Conservation (phyloP, 169 alveolate genomes). For the Cryptosporidium muris region DNA sequence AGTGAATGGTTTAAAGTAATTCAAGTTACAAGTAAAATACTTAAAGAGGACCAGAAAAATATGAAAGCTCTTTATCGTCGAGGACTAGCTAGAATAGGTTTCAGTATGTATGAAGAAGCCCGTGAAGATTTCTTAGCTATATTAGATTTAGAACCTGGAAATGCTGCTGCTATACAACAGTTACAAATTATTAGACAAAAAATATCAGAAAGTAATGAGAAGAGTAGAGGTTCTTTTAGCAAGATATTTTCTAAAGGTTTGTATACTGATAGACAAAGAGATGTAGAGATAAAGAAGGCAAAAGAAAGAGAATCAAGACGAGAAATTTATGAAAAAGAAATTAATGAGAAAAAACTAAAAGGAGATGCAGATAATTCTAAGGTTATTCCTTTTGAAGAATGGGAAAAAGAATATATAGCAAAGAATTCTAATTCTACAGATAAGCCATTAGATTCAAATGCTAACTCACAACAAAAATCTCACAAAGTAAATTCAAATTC, state of each 20-base stretch:
- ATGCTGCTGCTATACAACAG: slow-evolving; percentile 74
- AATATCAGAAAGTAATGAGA: slow-evolving; percentile 73
- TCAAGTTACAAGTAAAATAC: slow-evolving; percentile 71
- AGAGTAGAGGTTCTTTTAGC: slow-evolving; percentile 80
- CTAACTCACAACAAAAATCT: slow-evolving; percentile 73
- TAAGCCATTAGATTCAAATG: slow-evolving; percentile 73
- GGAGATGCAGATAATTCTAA: slow-evolving; percentile 63
- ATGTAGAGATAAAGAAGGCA: slow-evolving; percentile 74
- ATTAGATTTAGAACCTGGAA: slow-evolving; percentile 73
- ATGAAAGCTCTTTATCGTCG: slow-evolving; percentile 74
- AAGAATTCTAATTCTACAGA: slow-evolving; percentile 68
- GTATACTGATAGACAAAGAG: slow-evolving; percentile 80
- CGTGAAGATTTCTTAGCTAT: slow-evolving; percentile 70
- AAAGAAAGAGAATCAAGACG: slow-evolving; percentile 78
- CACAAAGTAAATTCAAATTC: slow-evolving; percentile 69
- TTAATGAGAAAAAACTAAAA: slow-evolving; percentile 72
- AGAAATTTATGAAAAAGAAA: slow-evolving; percentile 77
- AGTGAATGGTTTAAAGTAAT: slow-evolving; percentile 74
- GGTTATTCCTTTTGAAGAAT: slow-evolving; percentile 72
- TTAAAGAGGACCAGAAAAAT: slow-evolving; percentile 73
- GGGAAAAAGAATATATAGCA: slow-evolving; percentile 77
- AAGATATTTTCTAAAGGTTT: slow-evolving; percentile 79
- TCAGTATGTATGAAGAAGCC: slow-evolving; percentile 74
- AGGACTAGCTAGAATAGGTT: slow-evolving; percentile 72
- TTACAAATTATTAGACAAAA: slow-evolving; percentile 69